Conservation (phyloP, 192 early-diverging fungal species). For the Mortierella antarctica region DNA sequence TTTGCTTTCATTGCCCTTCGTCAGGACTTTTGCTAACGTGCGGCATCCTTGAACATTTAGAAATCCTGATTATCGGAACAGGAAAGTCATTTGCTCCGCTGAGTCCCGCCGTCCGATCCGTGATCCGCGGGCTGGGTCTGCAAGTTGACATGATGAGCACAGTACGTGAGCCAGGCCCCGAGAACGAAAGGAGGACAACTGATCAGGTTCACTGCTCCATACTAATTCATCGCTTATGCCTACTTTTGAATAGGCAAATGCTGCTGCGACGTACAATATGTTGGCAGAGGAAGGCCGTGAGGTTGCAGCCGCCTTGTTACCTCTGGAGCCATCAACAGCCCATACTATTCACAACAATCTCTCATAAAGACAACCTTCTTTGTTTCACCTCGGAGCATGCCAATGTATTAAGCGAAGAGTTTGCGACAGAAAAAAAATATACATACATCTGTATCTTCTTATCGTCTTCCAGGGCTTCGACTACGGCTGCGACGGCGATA, state of each 20-base stretch:
- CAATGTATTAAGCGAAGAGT: neutral
- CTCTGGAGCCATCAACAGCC: slow-evolving; percentile 53
- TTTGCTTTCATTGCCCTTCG: neutral
- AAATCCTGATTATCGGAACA: slow-evolving; percentile 68
- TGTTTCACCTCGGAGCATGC: neutral
- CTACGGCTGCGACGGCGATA: slow-evolving; percentile 42
- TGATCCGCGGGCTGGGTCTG: slow-evolving; percentile 61
- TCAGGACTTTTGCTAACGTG: neutral
- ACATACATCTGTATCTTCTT: neutral
- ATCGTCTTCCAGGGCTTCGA: slow-evolving; percentile 41
- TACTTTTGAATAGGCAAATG: slow-evolving; percentile 59
- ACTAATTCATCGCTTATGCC: neutral
- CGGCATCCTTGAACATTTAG: slow-evolving; percentile 26
- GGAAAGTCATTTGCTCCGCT: slow-evolving; percentile 63
- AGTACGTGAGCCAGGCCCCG: slow-evolving; percentile 37
- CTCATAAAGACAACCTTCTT: neutral
- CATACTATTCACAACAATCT: slow-evolving; percentile 17
- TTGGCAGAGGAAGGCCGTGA: slow-evolving; percentile 68
- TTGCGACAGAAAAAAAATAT: neutral
- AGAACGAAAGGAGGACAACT: neutral
- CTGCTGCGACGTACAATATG: slow-evolving; percentile 66
- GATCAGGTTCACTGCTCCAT: neutral
- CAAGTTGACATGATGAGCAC: slow-evolving; percentile 71
- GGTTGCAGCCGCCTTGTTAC: slow-evolving; percentile 66
- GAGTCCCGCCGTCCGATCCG: slow-evolving; percentile 57